Conservation (phyloP, 495 filamentous ascomycete genomes). For the Penicillium mononematosum region DNA sequence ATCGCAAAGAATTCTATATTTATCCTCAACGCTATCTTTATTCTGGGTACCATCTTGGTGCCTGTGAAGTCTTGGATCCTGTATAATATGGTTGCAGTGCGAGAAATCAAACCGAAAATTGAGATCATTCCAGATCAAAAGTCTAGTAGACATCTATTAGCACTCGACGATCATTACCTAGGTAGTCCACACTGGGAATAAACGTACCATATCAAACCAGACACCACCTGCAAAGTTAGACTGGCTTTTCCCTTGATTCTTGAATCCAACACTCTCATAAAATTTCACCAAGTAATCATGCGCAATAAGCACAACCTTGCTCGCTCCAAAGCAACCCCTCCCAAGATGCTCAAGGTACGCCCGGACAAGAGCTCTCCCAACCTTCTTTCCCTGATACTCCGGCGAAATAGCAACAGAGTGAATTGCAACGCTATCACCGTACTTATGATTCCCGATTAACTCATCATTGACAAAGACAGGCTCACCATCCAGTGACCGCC, state of each 20-base stretch:
- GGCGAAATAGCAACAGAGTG: constrained; percentile 28
- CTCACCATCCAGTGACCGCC: constrained; percentile 12
- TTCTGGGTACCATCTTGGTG: background rate
- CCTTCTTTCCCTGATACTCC: constrained; percentile 24
- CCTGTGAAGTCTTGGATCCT: background rate
- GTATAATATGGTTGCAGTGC: background rate
- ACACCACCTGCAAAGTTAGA: constrained; percentile 21
- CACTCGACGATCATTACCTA: background rate
- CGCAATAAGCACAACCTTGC: constrained; percentile 19
- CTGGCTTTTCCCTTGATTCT: constrained; percentile 17
- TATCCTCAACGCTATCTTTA: background rate
- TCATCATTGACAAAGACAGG: constrained; percentile 8
- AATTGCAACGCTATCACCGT: constrained; percentile 21
- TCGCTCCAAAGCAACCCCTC: background rate
- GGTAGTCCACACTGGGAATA: background rate
- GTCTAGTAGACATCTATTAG: background rate
- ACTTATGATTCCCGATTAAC: constrained; percentile 25
- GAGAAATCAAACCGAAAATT: background rate
- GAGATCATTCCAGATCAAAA: background rate
- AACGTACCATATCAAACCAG: constrained; percentile 27
- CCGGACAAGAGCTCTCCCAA: constrained; percentile 23
- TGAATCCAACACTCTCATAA: constrained; percentile 27
- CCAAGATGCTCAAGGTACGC: constrained; percentile 23
- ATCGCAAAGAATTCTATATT: background rate
- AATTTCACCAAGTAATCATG: constrained; percentile 28